Evolutionary conservation across 163 green algal genomes (phyloP).

Genomic region (Smithsoniella earleae): DNA sequence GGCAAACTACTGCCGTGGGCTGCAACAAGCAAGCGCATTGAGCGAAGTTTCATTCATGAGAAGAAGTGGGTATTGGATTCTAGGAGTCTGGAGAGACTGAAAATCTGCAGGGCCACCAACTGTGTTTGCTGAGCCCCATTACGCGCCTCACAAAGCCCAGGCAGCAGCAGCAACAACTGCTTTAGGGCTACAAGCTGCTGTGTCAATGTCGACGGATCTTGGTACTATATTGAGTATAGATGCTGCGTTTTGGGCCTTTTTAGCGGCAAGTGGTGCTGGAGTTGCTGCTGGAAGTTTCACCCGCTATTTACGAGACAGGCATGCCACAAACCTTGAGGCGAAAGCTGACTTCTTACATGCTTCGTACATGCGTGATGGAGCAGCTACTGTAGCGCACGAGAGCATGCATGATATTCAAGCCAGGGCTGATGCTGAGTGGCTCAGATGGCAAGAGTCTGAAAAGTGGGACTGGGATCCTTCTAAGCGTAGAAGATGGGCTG

Average conservation of each 20-base stretch:
- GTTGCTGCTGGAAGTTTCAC: slow-evolving; percentile 7
- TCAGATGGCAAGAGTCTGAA: slow-evolving; percentile 11
- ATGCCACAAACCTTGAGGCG: not conserved
- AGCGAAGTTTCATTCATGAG: no score
- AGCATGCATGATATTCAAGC: not conserved
- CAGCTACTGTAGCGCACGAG: not conserved
- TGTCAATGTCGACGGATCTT: no score
- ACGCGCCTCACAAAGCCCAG: slow-evolving; percentile 12
- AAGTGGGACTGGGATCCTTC: not conserved
- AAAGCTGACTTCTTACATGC: slow-evolving; percentile 12
- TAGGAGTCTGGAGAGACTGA: no score
- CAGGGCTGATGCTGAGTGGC: slow-evolving; percentile 21
- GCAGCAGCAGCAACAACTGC: not conserved
- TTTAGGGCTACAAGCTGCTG: not conserved
- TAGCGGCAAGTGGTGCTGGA: slow-evolving; percentile 5
- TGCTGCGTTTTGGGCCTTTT: slow-evolving; percentile 13
- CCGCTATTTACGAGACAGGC: not conserved
- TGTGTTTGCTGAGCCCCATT: slow-evolving; percentile 29
- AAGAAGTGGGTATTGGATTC: no score
- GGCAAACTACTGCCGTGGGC: no score
- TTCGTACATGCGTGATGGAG: slow-evolving; percentile 22
- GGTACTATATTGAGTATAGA: no score
- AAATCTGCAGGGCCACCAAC: not conserved
- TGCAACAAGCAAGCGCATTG: no score
- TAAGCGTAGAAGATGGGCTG: not conserved